These are phyloP conservation scores for Litsea cubeba DNA, from an alignment of 164 flowering plant species.

Conservation along the genomic window DNA sequence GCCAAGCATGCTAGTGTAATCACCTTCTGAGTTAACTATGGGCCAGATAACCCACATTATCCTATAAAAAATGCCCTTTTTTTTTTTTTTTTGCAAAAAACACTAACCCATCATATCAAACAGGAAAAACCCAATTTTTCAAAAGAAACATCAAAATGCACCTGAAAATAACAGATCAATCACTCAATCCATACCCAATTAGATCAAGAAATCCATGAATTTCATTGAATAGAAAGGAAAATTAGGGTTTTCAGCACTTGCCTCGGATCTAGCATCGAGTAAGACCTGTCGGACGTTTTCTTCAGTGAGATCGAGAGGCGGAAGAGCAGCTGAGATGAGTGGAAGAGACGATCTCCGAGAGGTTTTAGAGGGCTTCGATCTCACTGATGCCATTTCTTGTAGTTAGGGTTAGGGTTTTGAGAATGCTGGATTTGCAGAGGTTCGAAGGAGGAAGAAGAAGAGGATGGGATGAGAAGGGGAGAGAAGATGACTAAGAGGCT, in stretches of 20 bases:
- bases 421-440: background rate
- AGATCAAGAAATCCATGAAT: background rate
- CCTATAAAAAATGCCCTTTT: too few relatives aligned
- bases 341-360: background rate
- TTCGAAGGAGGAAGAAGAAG: background rate
- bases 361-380: background rate
- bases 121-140: background rate
- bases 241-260: background rate
- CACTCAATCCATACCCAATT: background rate
- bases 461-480: background rate
- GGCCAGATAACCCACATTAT: too few relatives aligned
- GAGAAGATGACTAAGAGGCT: background rate
- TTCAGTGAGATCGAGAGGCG: constrained; percentile 30
- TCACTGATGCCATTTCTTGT: background rate
- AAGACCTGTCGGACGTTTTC: constrained; percentile 28
- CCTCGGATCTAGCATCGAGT: constrained; percentile 29
- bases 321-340: constrained; percentile 15
- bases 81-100: too few relatives aligned
- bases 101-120: background rate
- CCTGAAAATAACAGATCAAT: background rate
- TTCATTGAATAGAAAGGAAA: background rate
- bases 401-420: constrained; percentile 8
- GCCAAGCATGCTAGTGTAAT: too few relatives aligned
- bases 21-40: too few relatives aligned
- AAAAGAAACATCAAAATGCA: background rate